Evolutionary conservation across 2,329 filamentous ascomycete genomes (phyloP), one percentile per base, ranked within the genome.

Genomic region (Penicillium polonicum): DNA sequence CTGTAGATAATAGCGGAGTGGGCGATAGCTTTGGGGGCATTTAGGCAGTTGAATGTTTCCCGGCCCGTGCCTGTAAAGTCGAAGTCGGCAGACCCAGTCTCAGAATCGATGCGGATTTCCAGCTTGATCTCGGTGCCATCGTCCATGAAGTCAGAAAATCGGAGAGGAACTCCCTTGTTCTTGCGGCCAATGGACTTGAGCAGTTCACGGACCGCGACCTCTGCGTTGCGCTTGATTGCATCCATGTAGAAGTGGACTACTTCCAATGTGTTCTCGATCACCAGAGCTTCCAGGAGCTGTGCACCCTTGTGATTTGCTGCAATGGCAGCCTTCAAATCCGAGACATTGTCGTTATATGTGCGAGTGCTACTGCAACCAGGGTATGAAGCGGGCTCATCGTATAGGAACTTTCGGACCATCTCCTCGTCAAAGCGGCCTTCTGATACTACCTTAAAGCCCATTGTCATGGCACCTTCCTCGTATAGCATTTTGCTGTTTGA

Each of bases 111-210:
- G 0, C 83, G 84, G 5, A 92, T 82, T 59, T 84, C 85, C 6
- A 92, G 79, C 48, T 83, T 80, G 66, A 92, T 91, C 0, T 88
- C 88, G 25, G 83, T 88, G 31, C 90, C 89, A 66, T 92, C 89
- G 67, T 93, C 90, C 88, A 92, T 92, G 74, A 85, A 89, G 68
- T 93, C 90, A 7, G 52, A 55, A 15, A 51, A 56, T 81, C 81
- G 1, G 91, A 82, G 38, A 87, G 83, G 54, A 83, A 81, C 9
- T 85, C 86, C 46, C 6, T 46, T 63, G 89, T 88, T 42, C 83
- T 81, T 60, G 81, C 81, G 67, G 83, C 52, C 39, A 21, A 66
- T 52, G n/a, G 27, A 35, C 44, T 58, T 60, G 15, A 61, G 52
- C n/a, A 58, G 42, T 51, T 82, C 83, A 21, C 88, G 82, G 0